phyloP scores from a whole-genome alignment of 208 protist genomes.

The Lotmaria passim region DNA sequence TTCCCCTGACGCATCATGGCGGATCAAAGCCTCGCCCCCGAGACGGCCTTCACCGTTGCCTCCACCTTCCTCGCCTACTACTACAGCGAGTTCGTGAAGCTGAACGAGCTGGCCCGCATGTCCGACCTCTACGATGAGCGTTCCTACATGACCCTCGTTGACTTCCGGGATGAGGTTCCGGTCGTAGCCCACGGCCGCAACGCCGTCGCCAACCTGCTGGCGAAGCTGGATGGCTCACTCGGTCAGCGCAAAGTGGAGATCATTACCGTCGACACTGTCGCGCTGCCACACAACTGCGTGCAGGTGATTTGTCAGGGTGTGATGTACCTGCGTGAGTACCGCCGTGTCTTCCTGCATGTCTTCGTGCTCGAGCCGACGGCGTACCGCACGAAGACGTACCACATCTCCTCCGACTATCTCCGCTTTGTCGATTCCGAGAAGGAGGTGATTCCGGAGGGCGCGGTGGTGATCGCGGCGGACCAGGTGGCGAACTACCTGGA shows the following conservation, averaged over 20 bases:
- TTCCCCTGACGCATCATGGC: conserved; percentile 20
- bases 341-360: conserved; percentile 70
- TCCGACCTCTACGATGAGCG: conserved; percentile 73
- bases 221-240: conserved; percentile 55
- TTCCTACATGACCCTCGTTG: conserved; percentile 61
- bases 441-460: conserved; percentile 71
- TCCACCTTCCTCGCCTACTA: conserved; percentile 77
- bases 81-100: conserved; percentile 83
- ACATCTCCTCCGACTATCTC: conserved; percentile 85
- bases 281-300: conserved; percentile 65
- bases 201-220: conserved; percentile 58
- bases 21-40: conserved; percentile 41
- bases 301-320: conserved; percentile 79
- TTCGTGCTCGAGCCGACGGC: conserved; percentile 82
- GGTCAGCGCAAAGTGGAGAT: conserved; percentile 82
- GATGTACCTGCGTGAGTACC: conserved; percentile 62
- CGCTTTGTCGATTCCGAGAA: conserved; percentile 72
- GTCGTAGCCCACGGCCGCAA: conserved; percentile 50
- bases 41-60: conserved; percentile 57
- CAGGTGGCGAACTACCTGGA: conserved; percentile 64
- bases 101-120: conserved; percentile 46
- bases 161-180: conserved; percentile 59
- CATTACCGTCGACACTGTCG: conserved; percentile 70
- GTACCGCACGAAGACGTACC: conserved; percentile 78
- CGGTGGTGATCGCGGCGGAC: conserved; percentile 64